Evolutionary conservation across 2,329 filamentous ascomycete species (phyloP).

Genomic region (Waltergamsia citrina): DNA sequence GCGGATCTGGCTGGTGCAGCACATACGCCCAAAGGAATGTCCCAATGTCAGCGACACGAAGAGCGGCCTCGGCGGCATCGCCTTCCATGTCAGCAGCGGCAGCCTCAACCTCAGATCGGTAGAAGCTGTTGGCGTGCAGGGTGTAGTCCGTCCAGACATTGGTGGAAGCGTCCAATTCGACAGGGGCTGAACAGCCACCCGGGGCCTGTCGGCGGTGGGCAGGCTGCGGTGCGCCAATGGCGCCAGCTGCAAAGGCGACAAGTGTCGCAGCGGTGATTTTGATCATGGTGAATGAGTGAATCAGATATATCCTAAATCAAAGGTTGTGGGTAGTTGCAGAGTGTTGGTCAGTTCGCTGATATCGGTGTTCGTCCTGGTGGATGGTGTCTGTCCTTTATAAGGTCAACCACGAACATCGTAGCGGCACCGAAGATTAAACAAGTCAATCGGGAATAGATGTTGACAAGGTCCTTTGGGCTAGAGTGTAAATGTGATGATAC

Average conservation of each 20-base stretch:
- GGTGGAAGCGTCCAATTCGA: conserved; percentile 25
- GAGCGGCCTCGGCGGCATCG: conserved; percentile 17
- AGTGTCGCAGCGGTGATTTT: conserved; percentile 23
- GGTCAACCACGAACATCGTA: too few species aligned
- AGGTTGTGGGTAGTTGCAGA: too few species aligned
- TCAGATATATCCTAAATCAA: too few species aligned
- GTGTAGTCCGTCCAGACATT: conserved; percentile 27
- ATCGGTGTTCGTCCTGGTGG: too few species aligned
- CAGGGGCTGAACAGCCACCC: conserved; percentile 21
- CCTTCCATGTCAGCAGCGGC: conserved; percentile 19
- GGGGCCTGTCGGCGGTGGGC: conserved; percentile 16
- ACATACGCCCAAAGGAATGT: conserved; percentile 29
- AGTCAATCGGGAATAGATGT: too few species aligned
- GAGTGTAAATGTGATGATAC: too few species aligned
- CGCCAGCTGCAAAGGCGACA: conserved; percentile 22
- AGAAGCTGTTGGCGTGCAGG: conserved; percentile 27
- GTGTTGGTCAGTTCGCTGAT: too few species aligned
- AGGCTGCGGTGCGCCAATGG: conserved; percentile 20
- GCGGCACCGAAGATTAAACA: too few species aligned
- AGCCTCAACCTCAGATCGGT: conserved; percentile 24
- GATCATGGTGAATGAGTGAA: conserved; percentile 15
- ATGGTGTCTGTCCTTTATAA: too few species aligned
- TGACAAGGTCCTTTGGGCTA: too few species aligned
- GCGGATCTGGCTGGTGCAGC: background rate
- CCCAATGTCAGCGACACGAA: conserved; percentile 25